Evolutionary conservation across 2,329 filamentous ascomycete species (phyloP).

Genomic region (Diaporthe sp.): DNA sequence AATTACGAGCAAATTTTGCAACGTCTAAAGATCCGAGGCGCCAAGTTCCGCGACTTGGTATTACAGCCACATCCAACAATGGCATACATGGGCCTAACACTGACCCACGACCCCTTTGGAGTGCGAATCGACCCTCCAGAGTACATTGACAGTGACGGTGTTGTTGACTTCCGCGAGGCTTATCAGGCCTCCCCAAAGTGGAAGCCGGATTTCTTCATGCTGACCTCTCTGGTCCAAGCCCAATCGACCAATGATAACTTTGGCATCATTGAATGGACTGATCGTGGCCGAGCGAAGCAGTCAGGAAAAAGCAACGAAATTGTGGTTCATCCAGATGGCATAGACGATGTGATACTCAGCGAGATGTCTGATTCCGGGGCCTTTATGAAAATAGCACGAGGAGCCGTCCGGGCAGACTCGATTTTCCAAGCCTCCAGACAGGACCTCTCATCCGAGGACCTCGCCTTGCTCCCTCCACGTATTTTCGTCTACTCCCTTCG

Average conservation of each 20-base stretch:
- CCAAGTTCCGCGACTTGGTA: not conserved
- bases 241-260: not conserved
- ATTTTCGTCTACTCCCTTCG: slow-evolving; percentile 7
- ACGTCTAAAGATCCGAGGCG: not conserved
- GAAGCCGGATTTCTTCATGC: not conserved
- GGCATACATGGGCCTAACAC: slow-evolving; percentile 3
- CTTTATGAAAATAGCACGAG: not conserved
- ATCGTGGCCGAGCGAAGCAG: not conserved
- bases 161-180: slow-evolving; percentile 32
- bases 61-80: not conserved
- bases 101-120: not conserved
- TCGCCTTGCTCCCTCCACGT: slow-evolving; percentile 8
- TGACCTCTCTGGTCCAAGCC: too few species aligned
- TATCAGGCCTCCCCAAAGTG: slow-evolving; percentile 11
- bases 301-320: not conserved
- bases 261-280: not conserved
- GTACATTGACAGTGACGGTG: slow-evolving; percentile 31
- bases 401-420: not conserved
- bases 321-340: not conserved
- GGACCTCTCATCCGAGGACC: slow-evolving; percentile 2
- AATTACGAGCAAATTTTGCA: not conserved
- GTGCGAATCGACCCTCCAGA: not conserved
- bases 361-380: not conserved
- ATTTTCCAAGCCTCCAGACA: not conserved
- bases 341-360: not conserved